These are phyloP conservation scores for Colletotrichum nymphaeae DNA, from an alignment of 2,329 filamentous ascomycete genomes.

Conservation along the genomic window DNA sequence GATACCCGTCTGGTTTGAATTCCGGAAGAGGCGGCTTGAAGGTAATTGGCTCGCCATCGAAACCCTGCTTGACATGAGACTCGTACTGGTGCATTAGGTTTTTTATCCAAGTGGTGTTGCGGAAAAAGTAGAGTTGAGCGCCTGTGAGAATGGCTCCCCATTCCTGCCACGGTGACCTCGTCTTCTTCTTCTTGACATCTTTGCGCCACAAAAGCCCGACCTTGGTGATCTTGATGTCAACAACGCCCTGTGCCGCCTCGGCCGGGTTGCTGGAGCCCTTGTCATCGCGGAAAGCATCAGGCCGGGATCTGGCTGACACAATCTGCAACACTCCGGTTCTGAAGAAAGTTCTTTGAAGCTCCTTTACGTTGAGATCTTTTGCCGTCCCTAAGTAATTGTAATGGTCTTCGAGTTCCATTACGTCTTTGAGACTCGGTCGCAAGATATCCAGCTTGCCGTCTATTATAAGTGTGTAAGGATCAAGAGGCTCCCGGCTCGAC, in stretches of 20 bases:
- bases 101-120: conserved; percentile 93
- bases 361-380: conserved; percentile 79
- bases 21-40: conserved; percentile 91
- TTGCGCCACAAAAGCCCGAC: conserved; percentile 96
- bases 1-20: conserved; percentile 93
- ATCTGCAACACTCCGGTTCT: conserved; percentile 94
- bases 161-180: conserved; percentile 96
- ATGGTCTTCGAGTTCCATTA: conserved; percentile 90
- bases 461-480: conserved; percentile 94
- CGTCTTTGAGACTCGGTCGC: conserved; percentile 88
- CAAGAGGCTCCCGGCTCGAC: conserved; percentile 83
- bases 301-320: conserved; percentile 90
- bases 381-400: conserved; percentile 88
- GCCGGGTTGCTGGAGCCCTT: conserved; percentile 86
- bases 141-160: conserved; percentile 97
- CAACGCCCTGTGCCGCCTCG: conserved; percentile 89
- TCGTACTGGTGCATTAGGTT: conserved; percentile 90
- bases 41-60: conserved; percentile 80
- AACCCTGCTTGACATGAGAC: conserved; percentile 80
- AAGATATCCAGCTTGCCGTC: conserved; percentile 87
- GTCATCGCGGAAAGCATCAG: conserved; percentile 94
- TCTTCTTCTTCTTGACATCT: conserved; percentile 91
- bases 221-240: conserved; percentile 98
- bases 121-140: conserved; percentile 97
- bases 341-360: conserved; percentile 89